A percentile compares a stretch with the other conserved stretches of the same genome.
Evolutionary conservation across 805 yeast genomes (phyloP).

Genomic region (Kuraishia capsulata): DNA sequence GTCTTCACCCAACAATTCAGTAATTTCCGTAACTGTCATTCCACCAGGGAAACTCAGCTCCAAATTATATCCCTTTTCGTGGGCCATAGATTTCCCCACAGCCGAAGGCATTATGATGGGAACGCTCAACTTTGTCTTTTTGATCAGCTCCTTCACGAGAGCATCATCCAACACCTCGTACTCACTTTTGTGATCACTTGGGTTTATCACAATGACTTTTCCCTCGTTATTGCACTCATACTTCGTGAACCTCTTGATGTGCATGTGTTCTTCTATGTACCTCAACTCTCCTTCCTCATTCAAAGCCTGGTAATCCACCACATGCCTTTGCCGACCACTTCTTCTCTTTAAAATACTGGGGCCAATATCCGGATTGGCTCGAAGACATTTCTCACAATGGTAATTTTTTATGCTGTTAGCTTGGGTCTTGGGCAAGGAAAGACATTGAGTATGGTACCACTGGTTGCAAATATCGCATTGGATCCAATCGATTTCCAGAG

Average conservation of each 20-base stretch:
- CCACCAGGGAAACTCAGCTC: slow-evolving; percentile 33
- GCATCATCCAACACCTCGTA: slow-evolving; percentile 13
- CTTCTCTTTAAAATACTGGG: slow-evolving; percentile 40
- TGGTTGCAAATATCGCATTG: slow-evolving; percentile 44
- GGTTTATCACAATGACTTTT: slow-evolving; percentile 5
- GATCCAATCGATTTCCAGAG: slow-evolving; percentile 33
- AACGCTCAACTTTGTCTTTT: slow-evolving; percentile 16
- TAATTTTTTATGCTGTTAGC: slow-evolving; percentile 32
- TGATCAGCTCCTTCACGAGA: slow-evolving; percentile 12
- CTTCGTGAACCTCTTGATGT: slow-evolving; percentile 25
- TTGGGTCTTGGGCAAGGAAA: slow-evolving; percentile 25
- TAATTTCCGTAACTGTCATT: slow-evolving; percentile 47
- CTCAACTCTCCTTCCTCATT: slow-evolving; percentile 58
- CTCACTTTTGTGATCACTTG: not conserved
- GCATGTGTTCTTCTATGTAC: slow-evolving; percentile 50
- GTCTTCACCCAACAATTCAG: slow-evolving; percentile 54
- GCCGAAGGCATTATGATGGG: slow-evolving; percentile 21
- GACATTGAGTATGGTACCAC: slow-evolving; percentile 50
- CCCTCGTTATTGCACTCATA: slow-evolving; percentile 16
- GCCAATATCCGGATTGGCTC: slow-evolving; percentile 26
- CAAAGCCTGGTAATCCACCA: slow-evolving; percentile 71
- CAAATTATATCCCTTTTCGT: slow-evolving; percentile 3
- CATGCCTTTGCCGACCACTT: slow-evolving; percentile 41
- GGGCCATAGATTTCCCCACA: not conserved
- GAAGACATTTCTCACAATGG: slow-evolving; percentile 45